These are phyloP conservation scores for Sapria himalayana DNA, from an alignment of 345 rosid genomes.

Conservation along the genomic window DNA sequence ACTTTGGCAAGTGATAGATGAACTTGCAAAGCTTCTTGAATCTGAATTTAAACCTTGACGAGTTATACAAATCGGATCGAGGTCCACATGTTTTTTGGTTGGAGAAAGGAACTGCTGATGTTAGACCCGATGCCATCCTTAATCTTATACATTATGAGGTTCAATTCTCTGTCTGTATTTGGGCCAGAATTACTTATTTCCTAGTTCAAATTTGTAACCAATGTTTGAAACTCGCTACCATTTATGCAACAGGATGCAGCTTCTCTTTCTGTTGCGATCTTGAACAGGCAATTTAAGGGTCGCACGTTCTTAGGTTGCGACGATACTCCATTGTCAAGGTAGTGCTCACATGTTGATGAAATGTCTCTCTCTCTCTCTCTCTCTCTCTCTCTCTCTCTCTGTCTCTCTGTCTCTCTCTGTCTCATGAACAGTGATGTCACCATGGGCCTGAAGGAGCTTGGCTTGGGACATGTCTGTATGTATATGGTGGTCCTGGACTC, in stretches of 20 bases:
- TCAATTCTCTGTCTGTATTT: constrained; percentile 3
- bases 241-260: constrained; percentile 60
- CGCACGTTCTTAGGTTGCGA: constrained; percentile 84
- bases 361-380: background rate
- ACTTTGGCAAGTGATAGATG: no score
- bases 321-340: constrained; percentile 91
- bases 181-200: background rate
- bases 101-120: constrained; percentile 42
- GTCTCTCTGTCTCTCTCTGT: no score
- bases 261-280: constrained; percentile 50
- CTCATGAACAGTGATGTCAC: no score
- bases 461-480: no score
- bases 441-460: no score
- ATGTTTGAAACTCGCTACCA: background rate
- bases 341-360: background rate
- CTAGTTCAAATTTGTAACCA: background rate
- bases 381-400: constrained; percentile 1
- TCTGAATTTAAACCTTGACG: constrained; percentile 44
- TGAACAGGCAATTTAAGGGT: constrained; percentile 52
- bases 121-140: constrained; percentile 74
- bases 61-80: constrained; percentile 50
- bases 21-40: no score
- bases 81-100: constrained; percentile 90
- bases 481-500: no score
- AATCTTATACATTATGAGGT: constrained; percentile 97